A percentile compares a stretch with the other conserved stretches of the same genome.
phyloP scores from a whole-genome alignment of 768 basidiomycete species.

The Plicaturopsis crispa region DNA sequence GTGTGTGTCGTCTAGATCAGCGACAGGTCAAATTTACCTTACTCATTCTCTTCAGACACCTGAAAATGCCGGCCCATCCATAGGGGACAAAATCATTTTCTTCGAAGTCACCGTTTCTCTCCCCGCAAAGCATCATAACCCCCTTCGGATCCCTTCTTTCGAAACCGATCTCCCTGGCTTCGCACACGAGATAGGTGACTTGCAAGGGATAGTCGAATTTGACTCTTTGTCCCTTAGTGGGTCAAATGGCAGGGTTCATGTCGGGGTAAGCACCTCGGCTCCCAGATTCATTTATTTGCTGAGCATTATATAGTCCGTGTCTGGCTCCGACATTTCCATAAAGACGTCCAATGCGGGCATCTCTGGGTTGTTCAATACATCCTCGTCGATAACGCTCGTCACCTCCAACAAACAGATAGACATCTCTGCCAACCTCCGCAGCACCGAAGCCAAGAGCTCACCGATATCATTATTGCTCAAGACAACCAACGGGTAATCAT shows the following conservation, averaged over 20 bases:
- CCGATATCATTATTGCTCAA: slow-evolving; percentile 23
- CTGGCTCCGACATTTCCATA: slow-evolving; percentile 18
- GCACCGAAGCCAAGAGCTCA: slow-evolving; percentile 15
- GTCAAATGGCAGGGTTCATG: slow-evolving; percentile 24
- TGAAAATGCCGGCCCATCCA: slow-evolving; percentile 15
- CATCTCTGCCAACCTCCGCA: slow-evolving; percentile 27
- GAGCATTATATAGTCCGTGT: slow-evolving; percentile 21
- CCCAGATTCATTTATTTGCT: not conserved
- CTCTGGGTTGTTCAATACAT: slow-evolving; percentile 30
- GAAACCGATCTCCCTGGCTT: slow-evolving; percentile 35
- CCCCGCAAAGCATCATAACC: no score
- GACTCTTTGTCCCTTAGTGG: slow-evolving; percentile 25
- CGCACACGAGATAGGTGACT: slow-evolving; percentile 25
- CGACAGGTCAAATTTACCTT: not conserved
- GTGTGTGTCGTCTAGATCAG: no score
- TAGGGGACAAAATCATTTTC: slow-evolving; percentile 28
- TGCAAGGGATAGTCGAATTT: slow-evolving; percentile 28
- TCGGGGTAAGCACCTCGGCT: slow-evolving; percentile 19
- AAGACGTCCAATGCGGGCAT: slow-evolving; percentile 39
- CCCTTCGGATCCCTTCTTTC: slow-evolving; percentile 30
- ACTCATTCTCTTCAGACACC: slow-evolving; percentile 22
- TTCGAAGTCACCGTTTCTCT: slow-evolving; percentile 24
- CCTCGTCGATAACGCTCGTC: slow-evolving; percentile 23
- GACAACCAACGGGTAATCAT: slow-evolving; percentile 36
- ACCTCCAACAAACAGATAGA: slow-evolving; percentile 34